Evolutionary conservation across 2,329 filamentous ascomycete species (phyloP).

Genomic region (Dactylella cylindrospora): DNA sequence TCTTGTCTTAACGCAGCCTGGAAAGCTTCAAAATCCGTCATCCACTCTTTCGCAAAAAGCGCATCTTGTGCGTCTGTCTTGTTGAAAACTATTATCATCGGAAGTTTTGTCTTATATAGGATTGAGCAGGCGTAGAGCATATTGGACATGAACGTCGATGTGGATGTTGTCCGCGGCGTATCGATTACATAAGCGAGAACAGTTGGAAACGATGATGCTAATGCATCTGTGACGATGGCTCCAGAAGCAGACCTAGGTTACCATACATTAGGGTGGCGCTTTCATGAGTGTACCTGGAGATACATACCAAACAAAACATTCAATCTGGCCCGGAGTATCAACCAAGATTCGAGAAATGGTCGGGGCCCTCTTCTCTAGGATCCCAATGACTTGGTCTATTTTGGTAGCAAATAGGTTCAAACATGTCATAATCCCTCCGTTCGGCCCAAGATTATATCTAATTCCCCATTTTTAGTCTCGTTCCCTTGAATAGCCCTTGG

Average conservation of each 20-base stretch:
- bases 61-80: conserved; percentile 96
- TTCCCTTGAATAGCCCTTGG: background rate
- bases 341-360: conserved; percentile 82
- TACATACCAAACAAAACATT: conserved; percentile 85
- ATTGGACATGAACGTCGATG: conserved; percentile 98
- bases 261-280: background rate
- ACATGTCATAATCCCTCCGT: conserved; percentile 93
- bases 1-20: conserved; percentile 80
- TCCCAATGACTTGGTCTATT: conserved; percentile 86
- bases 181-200: conserved; percentile 82
- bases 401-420: conserved; percentile 97
- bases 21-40: conserved; percentile 98
- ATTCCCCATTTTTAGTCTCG: background rate
- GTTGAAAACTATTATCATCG: conserved; percentile 99
- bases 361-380: conserved; percentile 85
- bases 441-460: conserved; percentile 77
- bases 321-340: conserved; percentile 96
- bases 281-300: conserved; percentile 50
- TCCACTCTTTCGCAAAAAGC: conserved; percentile 93
- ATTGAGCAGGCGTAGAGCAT: conserved; percentile 99
- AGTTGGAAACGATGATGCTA: conserved; percentile 92
- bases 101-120: conserved; percentile 95
- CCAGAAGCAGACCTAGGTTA: conserved; percentile 65
- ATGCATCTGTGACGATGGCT: conserved; percentile 85
- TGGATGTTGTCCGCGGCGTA: conserved; percentile 87